Evolutionary conservation across 345 rosid genomes (phyloP), one percentile per base, ranked within the genome.

Genomic region (Populus pruinosa): DNA sequence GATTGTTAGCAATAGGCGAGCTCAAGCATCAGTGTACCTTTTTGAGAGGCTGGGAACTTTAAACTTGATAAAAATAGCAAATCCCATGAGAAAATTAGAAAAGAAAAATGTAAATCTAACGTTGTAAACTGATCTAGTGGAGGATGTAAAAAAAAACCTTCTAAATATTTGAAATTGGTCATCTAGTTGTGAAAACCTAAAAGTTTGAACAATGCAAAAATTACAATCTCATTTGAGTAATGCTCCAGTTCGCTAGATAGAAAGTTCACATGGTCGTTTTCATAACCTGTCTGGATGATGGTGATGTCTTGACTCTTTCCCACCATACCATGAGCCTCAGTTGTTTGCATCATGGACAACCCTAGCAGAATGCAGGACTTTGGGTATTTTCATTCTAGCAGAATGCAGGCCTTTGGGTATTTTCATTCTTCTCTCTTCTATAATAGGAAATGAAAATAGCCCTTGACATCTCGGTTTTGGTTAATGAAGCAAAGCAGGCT

Each of bases 401-500:
- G n/a, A n/a, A n/a, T n/a, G n/a, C n/a, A n/a, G n/a, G n/a, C n/a
- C n/a, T n/a, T n/a, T n/a, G n/a, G n/a, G n/a, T n/a, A n/a, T n/a
- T n/a, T 76, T 23, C 18, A 13, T 2, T 18, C 59, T 4, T 11
- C 38, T 25, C 18, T 17, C 36, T 55, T 66, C 50, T 41, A 33
- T 23, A 35, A 9, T 27, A 43, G 27, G 20, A 39, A 59, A 56
- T 69, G 62, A 67, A 63, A 64, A 21, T 53, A n/a, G 20, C 7
- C 20, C 21, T 21, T 67, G 43, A 61, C 36, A 17, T 36, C 12
- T 11, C 5, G 14, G 27, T 21, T 68, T 76, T 80, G 69, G 77
- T 77, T 53, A 41, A 1, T 79, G 84, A 81, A 91, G 99, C 25
- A 38, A 76, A 73, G 73, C 82, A 73, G 72, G 25, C 73, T 11